These are phyloP conservation scores for Neurospora intermedia DNA, from an alignment of 495 filamentous ascomycete genomes.

Conservation along the genomic window DNA sequence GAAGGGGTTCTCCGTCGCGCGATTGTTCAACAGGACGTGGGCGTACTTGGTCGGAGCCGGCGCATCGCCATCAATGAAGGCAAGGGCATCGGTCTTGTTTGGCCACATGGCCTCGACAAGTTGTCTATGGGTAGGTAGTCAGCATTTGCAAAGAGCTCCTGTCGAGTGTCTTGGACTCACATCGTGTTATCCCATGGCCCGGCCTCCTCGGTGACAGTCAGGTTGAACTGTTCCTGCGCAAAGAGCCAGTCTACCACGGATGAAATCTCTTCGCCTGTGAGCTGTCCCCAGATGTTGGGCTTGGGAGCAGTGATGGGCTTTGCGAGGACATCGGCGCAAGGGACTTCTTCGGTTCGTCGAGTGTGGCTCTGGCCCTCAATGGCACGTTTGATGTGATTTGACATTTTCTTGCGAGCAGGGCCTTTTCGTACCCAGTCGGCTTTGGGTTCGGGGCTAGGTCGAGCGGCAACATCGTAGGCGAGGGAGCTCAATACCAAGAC, in stretches of 20 bases:
- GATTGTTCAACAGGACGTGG: conserved; percentile 32
- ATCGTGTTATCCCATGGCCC: conserved; percentile 24
- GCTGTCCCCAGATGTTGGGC: conserved; percentile 24
- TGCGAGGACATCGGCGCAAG: conserved; percentile 12
- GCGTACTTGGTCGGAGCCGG: conserved; percentile 35
- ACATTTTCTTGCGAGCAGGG: conserved; percentile 13
- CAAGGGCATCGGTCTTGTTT: conserved; percentile 41
- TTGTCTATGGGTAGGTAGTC: conserved; percentile 1
- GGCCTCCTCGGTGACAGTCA: conserved; percentile 23
- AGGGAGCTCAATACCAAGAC: conserved; percentile 10
- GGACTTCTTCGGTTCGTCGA: background rate
- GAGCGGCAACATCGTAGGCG: conserved; percentile 12
- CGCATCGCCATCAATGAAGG: conserved; percentile 30
- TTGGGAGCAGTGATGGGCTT: conserved; percentile 21
- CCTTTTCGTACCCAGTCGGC: conserved; percentile 10
- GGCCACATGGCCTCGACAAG: conserved; percentile 39
- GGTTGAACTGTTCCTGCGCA: conserved; percentile 23
- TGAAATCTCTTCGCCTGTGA: conserved; percentile 23
- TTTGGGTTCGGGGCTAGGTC: conserved; percentile 11
- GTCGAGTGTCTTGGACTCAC: conserved; percentile 4
- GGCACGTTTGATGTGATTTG: conserved; percentile 14
- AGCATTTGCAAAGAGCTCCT: background rate
- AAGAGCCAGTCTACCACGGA: conserved; percentile 25
- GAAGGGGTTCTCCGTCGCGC: conserved; percentile 31
- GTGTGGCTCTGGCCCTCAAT: conserved; percentile 8